Base-by-base conservation (phyloP, 768 basidiomycete species). In the Boletus rubroflammeus region DNA sequence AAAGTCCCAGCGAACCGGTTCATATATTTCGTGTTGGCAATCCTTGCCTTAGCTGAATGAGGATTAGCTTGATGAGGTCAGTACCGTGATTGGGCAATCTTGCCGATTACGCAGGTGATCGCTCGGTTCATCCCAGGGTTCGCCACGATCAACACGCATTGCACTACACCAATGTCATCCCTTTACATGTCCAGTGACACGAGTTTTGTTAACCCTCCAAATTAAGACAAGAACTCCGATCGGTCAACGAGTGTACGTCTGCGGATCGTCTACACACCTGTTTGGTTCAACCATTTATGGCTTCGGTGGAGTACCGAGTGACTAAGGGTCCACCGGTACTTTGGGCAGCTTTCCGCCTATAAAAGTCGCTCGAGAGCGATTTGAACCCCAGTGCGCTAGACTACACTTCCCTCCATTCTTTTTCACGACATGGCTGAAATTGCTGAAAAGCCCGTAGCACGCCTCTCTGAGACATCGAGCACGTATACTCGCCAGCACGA, bases 401-500 rank as follows among this genome's bases (percentile, higher is more conserved):
- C 23, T 45, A 28, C 47, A 31, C 28, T 25, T 15, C 21, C 25
- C 29, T 34, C 51, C 52, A 44, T 38, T 56, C 42, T 41, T 46
- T 44, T 56, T 41, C 32, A 17, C 46, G 41, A 39, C 32, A 72
- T 72, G 61, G 52, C 70, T 32, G 52, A 60, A 26, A 55, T 50
- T 13, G 46, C 40, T 25, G 61, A 59, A 47, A 62, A 66, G 39
- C 55, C 52, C n/a, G 4, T 3, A n/a, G n/a, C 36, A 4, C 66
- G 55, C 55, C 46, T 14, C 40, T 66, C 64, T 17, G 70, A 66
- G 40, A 52, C 60, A 17, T 59, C 59, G 29, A 59, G 55, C 50
- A 26, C 57, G 6, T 62, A 47, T 38, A 38, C 32, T 39, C 60
- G n/a, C 36, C 51, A 52, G 5, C 47, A 54, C 9, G 54, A 62